These are phyloP conservation scores for Elaeagnus macrophylla DNA, from an alignment of 306 rosid genomes.

Conservation along the genomic window DNA sequence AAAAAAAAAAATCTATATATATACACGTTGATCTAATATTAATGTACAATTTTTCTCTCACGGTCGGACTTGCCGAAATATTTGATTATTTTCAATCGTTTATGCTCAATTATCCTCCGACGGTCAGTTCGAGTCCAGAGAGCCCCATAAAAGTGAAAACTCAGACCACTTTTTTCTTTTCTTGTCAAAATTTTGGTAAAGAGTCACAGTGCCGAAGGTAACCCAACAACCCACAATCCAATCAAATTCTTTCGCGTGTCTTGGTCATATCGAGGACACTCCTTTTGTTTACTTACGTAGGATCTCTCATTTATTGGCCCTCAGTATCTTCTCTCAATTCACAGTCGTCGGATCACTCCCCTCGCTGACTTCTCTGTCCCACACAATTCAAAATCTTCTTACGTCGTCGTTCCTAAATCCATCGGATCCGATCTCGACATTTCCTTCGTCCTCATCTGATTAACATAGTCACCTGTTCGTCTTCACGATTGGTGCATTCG, in stretches of 20 bases:
- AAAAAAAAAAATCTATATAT: too few relatives aligned
- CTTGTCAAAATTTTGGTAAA: slow-evolving; percentile 18
- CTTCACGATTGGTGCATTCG: slow-evolving; percentile 24
- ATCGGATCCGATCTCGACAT: slow-evolving; percentile 21
- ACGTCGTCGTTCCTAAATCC: slow-evolving; percentile 38
- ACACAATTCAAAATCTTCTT: background rate
- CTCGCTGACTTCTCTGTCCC: slow-evolving; percentile 7
- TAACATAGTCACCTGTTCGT: slow-evolving; percentile 5
- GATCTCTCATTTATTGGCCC: slow-evolving; percentile 37
- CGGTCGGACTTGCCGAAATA: too few relatives aligned
- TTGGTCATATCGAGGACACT: slow-evolving; percentile 19
- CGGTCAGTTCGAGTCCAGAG: background rate
- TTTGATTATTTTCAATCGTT: too few relatives aligned
- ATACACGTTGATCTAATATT: too few relatives aligned
- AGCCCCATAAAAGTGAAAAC: background rate
- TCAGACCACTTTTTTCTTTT: background rate
- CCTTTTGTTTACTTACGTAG: slow-evolving; percentile 39
- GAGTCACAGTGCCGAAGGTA: slow-evolving; percentile 40
- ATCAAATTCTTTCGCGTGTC: slow-evolving; percentile 30
- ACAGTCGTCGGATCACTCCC: slow-evolving; percentile 16
- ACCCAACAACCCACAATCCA: slow-evolving; percentile 21
- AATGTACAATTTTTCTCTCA: too few relatives aligned
- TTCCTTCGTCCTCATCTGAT: background rate
- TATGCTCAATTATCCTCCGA: too few relatives aligned
- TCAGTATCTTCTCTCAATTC: slow-evolving; percentile 20